Percentiles rank a stretch among this genome's conserved stretches.
Evolutionary conservation across 192 early-diverging fungal species (phyloP).

Genomic region (Endogone sp.): DNA sequence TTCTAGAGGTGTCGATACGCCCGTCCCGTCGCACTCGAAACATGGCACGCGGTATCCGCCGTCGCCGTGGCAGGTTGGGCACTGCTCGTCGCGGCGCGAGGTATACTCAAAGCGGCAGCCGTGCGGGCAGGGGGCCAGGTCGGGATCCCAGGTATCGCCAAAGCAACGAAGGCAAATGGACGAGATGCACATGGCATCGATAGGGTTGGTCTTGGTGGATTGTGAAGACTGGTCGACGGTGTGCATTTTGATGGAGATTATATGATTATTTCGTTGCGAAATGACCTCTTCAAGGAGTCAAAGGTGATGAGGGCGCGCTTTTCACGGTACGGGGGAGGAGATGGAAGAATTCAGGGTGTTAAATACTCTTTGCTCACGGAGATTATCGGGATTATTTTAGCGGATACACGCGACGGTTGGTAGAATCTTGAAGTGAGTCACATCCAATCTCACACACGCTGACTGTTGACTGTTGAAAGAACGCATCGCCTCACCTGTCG

Average conservation of each 20-base stretch:
- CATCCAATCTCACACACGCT: not conserved
- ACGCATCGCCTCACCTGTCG: no score
- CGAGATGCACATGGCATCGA: not conserved
- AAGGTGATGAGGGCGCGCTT: not conserved
- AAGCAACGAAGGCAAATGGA: not conserved
- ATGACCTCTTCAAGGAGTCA: no score
- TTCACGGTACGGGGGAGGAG: not conserved
- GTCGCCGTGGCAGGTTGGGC: not conserved
- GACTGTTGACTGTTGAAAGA: not conserved
- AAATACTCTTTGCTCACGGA: not conserved
- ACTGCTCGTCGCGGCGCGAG: not conserved
- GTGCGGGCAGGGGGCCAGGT: not conserved
- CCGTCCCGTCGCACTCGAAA: not conserved
- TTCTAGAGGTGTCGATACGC: no score
- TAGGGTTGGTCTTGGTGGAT: not conserved
- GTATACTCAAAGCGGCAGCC: not conserved
- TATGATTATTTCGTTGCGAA: not conserved
- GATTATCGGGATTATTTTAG: not conserved
- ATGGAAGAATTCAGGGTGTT: not conserved
- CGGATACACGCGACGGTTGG: not conserved
- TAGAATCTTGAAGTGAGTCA: not conserved
- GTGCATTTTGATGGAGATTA: not conserved
- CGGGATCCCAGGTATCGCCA: not conserved
- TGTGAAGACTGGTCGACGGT: not conserved
- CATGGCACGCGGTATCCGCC: not conserved